Percentiles rank a stretch among this genome's conserved stretches.
Evolutionary conservation across 2,329 filamentous ascomycete species (phyloP).

Genomic region (Paraphoma chrysanthemicola): DNA sequence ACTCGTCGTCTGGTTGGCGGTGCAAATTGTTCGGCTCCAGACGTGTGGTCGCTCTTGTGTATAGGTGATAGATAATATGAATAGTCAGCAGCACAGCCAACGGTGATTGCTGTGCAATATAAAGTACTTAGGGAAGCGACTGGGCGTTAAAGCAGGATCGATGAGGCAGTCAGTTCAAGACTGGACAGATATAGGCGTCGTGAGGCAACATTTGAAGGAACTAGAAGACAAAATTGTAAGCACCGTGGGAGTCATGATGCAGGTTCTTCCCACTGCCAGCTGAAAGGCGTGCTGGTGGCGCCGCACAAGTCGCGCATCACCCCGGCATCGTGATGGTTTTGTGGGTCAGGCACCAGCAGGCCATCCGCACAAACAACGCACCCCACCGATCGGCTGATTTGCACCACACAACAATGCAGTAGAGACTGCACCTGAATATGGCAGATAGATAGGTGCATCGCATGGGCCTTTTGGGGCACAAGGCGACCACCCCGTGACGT

Average conservation of each 20-base stretch:
- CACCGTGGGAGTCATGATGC: constrained; percentile 1
- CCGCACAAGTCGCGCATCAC: constrained; percentile 33
- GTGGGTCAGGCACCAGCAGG: constrained; percentile 1
- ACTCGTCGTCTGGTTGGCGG: constrained; percentile 5
- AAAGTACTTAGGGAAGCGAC: constrained; percentile 24
- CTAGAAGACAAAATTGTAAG: not conserved
- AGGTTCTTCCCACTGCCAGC: constrained; percentile 1
- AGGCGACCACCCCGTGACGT: not conserved
- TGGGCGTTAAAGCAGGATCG: constrained; percentile 8
- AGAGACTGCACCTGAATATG: not conserved
- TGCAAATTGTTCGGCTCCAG: constrained; percentile 10
- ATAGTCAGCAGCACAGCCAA: constrained; percentile 18
- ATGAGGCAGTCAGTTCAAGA: not conserved
- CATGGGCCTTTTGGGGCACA: not conserved
- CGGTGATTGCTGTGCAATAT: constrained; percentile 28
- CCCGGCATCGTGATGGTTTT: constrained; percentile 4
- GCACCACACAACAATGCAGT: constrained; percentile 1
- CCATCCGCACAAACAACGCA: constrained; percentile 25
- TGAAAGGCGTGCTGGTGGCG: constrained; percentile 5
- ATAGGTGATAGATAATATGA: constrained; percentile 20
- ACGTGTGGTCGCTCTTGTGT: constrained; percentile 9
- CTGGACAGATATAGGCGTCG: not conserved
- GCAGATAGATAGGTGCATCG: not conserved
- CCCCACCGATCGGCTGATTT: constrained; percentile 2
- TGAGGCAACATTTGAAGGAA: not conserved